Evolutionary conservation across 257 asterid genomes (phyloP), one percentile per base, ranked within the genome.

Genomic region (Eucommia ulmoides): DNA sequence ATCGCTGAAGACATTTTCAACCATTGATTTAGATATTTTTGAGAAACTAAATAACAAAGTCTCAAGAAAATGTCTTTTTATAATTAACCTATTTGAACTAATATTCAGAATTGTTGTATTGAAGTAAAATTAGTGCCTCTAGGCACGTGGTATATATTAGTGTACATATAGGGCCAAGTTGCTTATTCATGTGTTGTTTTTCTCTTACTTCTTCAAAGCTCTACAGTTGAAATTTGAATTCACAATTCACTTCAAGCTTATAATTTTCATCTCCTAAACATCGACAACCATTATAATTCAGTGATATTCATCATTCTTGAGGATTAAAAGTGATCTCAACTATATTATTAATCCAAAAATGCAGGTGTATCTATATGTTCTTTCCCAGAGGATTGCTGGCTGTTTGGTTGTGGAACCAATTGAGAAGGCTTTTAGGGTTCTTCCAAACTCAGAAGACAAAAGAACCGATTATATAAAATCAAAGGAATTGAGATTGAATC

Each of bases 331-430:
- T 6, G 48, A 42, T 42, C 20, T 49, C 20, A 10, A 21, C 26
- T 50, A 49, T 62, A 57, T 62, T 50, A 53, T 19, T 16, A 29
- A 14, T 45, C n/a, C n/a, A n/a, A n/a, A n/a, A 41, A 17, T 62
- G 45, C 79, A 84, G 97, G 92, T 81, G 24, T 88, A 77, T 65
- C 63, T 88, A 23, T 79, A 65, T 61, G 54, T 84, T 41, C 71
- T 79, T 53, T 76, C 86, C 6, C 77, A 75, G 65, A 73, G 92
- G 63, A 45, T 88, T 49, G 67, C 71, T 22, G 92, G 97, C 33
- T 88, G 88, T 51, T 63, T 81, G 20, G 77, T 83, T 22, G 74
- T 77, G 3, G 94, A 84, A 65, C 78, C 81, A 60, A 77, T 88
- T 59, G 45, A 52, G 38, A 66, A 47, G 70, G 92, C 95, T 6